Base-by-base conservation (phyloP, 345 rosid genomes). In the Luvunga scandens region DNA sequence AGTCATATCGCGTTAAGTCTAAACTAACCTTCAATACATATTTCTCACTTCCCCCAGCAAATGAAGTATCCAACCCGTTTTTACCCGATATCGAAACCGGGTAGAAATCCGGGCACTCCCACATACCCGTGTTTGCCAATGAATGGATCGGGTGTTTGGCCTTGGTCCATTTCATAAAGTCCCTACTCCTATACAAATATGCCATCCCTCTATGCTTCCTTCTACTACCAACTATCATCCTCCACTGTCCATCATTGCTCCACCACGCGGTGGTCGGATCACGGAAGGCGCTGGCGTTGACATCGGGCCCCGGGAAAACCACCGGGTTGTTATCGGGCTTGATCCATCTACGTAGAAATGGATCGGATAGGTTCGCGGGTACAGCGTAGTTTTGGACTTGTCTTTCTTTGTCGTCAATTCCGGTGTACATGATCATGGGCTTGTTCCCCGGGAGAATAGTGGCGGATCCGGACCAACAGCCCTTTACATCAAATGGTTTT, bases 381-480 rank as follows among this genome's bases (percentile, higher is more conserved):
- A 94, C 34, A 0, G 97, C 98, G 10, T 91, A 94, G 87, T 86
- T 92, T 80, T 91, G 97, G 60, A 90, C 7, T 63, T 96, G 92
- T 9, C 85, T 85, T 21, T 83, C 12, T 12, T 89, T 10, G 1
- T 75, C 28, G 80, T 90, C 91, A 2, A 92, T 45, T 1, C 99
- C 97, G 1, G 98, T 96, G 83, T 96, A 96, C 19, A 94, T 69
- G 36, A 96, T 90, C 2, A 90, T 16, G 27, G 98, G 98, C 56
- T 80, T 82, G 50, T 90, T 85, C 5, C 75, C 82, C 0, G 90
- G 95, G 9, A 92, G 89, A 27, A 96, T 4, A 0, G 98, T 96
- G 63, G 94, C 93, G 0, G 99, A 96, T 3, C 98, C 99, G 0
- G 99, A 96, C 99, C 99, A 96, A 59, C 92, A 87, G 0, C 98